A percentile compares a stretch with the other conserved stretches of the same genome.
phyloP scores from a whole-genome alignment of 2,329 filamentous ascomycete species.

The Colletotrichum lupini region DNA sequence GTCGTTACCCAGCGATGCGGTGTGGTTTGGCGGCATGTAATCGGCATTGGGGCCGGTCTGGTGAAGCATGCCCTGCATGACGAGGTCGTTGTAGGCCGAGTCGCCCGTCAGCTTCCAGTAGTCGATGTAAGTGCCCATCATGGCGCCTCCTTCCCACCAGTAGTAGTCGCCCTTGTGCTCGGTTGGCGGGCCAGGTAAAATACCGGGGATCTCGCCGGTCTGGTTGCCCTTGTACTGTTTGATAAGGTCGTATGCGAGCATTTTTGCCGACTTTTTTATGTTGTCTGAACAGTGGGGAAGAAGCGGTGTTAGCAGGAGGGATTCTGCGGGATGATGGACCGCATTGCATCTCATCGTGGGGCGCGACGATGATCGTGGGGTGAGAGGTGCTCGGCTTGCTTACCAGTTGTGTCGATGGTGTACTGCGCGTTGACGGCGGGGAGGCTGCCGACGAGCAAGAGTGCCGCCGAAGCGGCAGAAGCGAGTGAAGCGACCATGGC shows the following conservation, averaged over 20 bases:
- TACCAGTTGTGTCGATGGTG: constrained; percentile 46
- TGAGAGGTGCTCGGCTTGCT: neutral
- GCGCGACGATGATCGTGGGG: neutral
- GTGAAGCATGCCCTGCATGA: constrained; percentile 66
- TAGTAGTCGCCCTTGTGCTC: constrained; percentile 67
- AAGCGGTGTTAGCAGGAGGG: neutral
- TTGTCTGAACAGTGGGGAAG: constrained; percentile 47
- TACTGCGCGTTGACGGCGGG: constrained; percentile 39
- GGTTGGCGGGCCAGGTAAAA: constrained; percentile 65
- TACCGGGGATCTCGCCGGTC: constrained; percentile 64
- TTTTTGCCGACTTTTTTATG: constrained; percentile 57
- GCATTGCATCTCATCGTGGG: neutral
- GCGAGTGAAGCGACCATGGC: constrained; percentile 33
- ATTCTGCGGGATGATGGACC: neutral
- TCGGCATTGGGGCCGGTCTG: constrained; percentile 68
- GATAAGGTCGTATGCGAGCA: constrained; percentile 62
- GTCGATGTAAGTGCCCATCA: constrained; percentile 77
- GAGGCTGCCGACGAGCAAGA: constrained; percentile 26
- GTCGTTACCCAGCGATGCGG: constrained; percentile 70
- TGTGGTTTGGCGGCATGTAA: constrained; percentile 71
- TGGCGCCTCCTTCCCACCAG: constrained; percentile 79
- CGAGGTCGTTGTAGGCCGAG: constrained; percentile 68
- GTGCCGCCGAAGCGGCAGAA: constrained; percentile 30
- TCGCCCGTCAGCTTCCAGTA: constrained; percentile 78
- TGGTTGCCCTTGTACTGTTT: constrained; percentile 62